Evolutionary conservation across 2,329 filamentous ascomycete genomes (phyloP), one percentile per base, ranked within the genome.

Genomic region (Fusarium compactum): DNA sequence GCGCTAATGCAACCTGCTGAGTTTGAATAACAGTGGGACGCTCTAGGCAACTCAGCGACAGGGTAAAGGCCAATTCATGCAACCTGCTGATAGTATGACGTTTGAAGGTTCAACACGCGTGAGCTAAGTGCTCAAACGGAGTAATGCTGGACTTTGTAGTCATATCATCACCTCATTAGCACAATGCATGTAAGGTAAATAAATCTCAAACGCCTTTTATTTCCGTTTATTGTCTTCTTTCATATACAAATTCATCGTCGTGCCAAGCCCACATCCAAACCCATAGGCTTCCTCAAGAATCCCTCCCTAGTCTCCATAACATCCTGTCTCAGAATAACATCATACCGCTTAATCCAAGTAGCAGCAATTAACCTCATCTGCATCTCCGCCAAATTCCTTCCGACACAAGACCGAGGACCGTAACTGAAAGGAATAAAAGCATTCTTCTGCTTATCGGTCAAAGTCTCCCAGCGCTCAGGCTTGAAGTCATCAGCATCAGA

Each of bases 331-430:
- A 87, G 62, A 7, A 78, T 76, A 0, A 88, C 85, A 14, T 82
- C 76, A 59, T 87, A 89, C 73, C 86, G 77, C 62, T 82, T 81
- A 11, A 81, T 83, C 87, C 86, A 92, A 55, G 92, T 93, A 0
- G 86, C 86, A 7, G 90, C 88, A 65, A 96, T 95, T 45, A 95
- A 84, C 73, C 91, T 90, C 82, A 97, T 84, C 80, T 97, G 93
- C 92, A 97, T 95, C 84, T 96, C 93, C 0, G 94, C 94, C 18
- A 97, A 88, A 63, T 97, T 96, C 24, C 92, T 81, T 0, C 93
- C 93, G 1, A 96, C 92, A 63, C 91, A 93, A 3, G 90, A 86
- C 10, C 91, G 80, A 0, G 91, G 90, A 0, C 91, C 91, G 34
- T 89, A 83, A 66, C 90, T 92, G 74, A 96, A 97, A 0, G 91